Evolutionary conservation across 768 basidiomycete species (phyloP).

Genomic region (Cystoderma amianthinum): DNA sequence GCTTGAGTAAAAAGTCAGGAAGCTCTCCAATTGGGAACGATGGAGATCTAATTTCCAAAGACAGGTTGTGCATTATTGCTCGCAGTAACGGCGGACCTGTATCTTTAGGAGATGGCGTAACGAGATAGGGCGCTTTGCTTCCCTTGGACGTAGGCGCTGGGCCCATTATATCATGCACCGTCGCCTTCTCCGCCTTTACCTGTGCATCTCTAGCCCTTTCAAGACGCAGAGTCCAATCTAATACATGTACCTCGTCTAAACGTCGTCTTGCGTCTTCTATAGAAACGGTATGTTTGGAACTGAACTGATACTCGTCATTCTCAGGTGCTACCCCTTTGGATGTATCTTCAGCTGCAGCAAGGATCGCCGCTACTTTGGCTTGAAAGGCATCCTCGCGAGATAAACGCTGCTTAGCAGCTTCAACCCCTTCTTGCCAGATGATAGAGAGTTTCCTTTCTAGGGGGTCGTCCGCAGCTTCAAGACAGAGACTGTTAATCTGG

Average conservation of each 20-base stretch:
- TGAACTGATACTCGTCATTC: conserved; percentile 54
- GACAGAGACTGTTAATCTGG: conserved; percentile 48
- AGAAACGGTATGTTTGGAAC: conserved; percentile 56
- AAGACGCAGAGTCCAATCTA: conserved; percentile 65
- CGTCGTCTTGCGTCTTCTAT: conserved; percentile 66
- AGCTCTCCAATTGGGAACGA: conserved; percentile 51
- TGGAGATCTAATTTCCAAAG: conserved; percentile 48
- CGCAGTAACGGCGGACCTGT: conserved; percentile 66
- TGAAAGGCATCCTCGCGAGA: conserved; percentile 78
- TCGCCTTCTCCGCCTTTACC: conserved; percentile 37
- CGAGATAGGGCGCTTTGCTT: conserved; percentile 33
- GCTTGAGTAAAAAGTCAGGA: conserved; percentile 55
- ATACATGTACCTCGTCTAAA: conserved; percentile 60
- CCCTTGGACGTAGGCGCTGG: conserved; percentile 15
- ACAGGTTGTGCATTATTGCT: conserved; percentile 49
- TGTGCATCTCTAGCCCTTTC: conserved; percentile 40
- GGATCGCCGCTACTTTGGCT: conserved; percentile 69
- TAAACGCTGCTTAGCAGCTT: conserved; percentile 62
- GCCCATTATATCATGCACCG: conserved; percentile 39
- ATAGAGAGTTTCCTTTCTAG: conserved; percentile 74
- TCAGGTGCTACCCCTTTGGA: conserved; percentile 9
- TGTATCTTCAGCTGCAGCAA: conserved; percentile 22
- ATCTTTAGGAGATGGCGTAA: conserved; percentile 25
- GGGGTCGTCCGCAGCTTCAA: conserved; percentile 81
- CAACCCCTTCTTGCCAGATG: conserved; percentile 66